Evolutionary conservation across 1,284 basidiomycete genomes (phyloP).

Genomic region (Xanthoconium separans): DNA sequence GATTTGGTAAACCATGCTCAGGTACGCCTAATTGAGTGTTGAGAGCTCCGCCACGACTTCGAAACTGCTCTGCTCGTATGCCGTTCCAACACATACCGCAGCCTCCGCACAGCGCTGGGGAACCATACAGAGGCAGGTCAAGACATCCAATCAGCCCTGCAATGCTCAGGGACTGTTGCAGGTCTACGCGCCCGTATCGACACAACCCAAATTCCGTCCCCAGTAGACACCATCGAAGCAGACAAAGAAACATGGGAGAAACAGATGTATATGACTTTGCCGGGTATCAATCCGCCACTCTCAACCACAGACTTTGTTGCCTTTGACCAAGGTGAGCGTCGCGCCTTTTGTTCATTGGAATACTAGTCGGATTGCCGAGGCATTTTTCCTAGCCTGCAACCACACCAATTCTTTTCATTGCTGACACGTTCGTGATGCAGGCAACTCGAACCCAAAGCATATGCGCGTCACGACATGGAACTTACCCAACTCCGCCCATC

Average conservation of each 20-base stretch:
- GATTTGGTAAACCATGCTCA: conserved; percentile 1
- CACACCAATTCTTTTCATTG: background rate
- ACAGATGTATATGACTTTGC: conserved; percentile 75
- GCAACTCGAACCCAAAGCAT: conserved; percentile 84
- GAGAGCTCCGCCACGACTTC: background rate
- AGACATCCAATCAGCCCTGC: background rate
- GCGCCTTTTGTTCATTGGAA: background rate
- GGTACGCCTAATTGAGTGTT: background rate
- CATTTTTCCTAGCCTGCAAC: background rate
- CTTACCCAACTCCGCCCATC: conserved; percentile 77
- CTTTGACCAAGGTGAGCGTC: conserved; percentile 82
- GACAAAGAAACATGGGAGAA: conserved; percentile 86
- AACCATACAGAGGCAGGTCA: conserved; percentile 55
- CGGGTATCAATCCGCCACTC: conserved; percentile 76
- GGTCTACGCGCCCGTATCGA: conserved; percentile 86
- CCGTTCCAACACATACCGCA: conserved; percentile 52
- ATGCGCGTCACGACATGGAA: conserved; percentile 87
- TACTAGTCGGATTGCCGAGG: background rate
- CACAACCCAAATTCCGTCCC: conserved; percentile 89
- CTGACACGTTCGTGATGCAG: conserved; percentile 32
- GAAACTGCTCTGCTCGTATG: conserved; percentile 15
- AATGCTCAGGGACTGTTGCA: conserved; percentile 27
- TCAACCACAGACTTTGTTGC: conserved; percentile 87
- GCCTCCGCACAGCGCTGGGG: conserved; percentile 79
- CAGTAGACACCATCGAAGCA: conserved; percentile 78